Evolutionary conservation across 2,329 filamentous ascomycete species (phyloP).

Genomic region (Fusarium sp.): DNA sequence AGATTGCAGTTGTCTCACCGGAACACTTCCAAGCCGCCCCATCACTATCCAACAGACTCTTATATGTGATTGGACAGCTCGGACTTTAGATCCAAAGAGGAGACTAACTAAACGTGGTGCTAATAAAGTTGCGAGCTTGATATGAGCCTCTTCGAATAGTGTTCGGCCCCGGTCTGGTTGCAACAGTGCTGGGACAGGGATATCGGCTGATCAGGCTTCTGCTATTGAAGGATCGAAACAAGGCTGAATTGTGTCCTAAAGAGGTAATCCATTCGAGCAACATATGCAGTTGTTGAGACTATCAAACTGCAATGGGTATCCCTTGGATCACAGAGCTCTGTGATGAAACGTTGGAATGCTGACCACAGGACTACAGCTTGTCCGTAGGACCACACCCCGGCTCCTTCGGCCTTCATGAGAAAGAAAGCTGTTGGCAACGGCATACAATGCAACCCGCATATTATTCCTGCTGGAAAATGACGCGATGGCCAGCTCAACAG

Average conservation of each 20-base stretch:
- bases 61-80: background rate
- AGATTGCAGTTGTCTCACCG: too few species aligned
- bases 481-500: background rate
- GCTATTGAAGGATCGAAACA: background rate
- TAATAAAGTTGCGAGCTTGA: background rate
- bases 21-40: background rate
- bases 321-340: background rate
- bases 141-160: background rate
- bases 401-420: background rate
- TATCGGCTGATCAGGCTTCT: background rate
- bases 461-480: background rate
- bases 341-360: background rate
- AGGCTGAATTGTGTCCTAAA: background rate
- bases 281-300: background rate
- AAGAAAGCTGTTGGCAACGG: background rate
- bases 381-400: background rate
- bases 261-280: background rate
- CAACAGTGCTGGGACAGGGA: background rate
- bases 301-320: background rate
- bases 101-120: background rate
- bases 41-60: background rate
- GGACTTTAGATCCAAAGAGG: background rate
- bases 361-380: background rate
- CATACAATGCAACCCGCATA: background rate
- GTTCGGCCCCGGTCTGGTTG: background rate